Conservation (phyloP, 1,284 basidiomycete genomes). For the Lentinus polychrous region DNA sequence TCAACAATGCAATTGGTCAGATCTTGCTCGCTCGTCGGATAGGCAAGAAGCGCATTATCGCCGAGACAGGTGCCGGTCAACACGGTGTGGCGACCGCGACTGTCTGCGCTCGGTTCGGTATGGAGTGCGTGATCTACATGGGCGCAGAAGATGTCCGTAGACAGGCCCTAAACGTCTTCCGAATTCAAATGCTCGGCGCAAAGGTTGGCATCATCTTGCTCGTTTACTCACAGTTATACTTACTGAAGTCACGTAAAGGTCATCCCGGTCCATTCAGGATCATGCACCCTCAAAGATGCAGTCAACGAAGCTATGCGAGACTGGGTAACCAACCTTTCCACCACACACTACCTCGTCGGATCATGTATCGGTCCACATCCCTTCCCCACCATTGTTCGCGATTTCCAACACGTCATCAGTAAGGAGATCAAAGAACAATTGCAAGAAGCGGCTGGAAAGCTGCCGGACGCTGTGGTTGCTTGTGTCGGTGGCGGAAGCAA, state of each 20-base stretch:
- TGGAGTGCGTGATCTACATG: slow-evolving; percentile 98
- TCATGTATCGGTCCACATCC: slow-evolving; percentile 98
- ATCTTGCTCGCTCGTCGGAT: slow-evolving; percentile 88
- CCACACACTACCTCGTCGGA: slow-evolving; percentile 95
- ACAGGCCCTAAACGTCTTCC: slow-evolving; percentile 95
- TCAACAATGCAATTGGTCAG: slow-evolving; percentile 92
- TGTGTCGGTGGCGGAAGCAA: slow-evolving; percentile 98
- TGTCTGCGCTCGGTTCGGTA: slow-evolving; percentile 92
- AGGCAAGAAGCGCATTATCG: slow-evolving; percentile 96
- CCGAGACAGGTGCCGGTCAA: slow-evolving; percentile 98
- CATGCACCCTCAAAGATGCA: slow-evolving; percentile 95
- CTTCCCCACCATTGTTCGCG: slow-evolving; percentile 97
- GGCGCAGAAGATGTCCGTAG: slow-evolving; percentile 96
- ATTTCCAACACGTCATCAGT: slow-evolving; percentile 96
- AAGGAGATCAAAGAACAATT: slow-evolving; percentile 92
- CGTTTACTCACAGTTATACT: not conserved
- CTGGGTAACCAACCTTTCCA: slow-evolving; percentile 95
- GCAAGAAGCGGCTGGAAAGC: slow-evolving; percentile 66
- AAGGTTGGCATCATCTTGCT: slow-evolving; percentile 42
- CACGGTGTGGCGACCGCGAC: slow-evolving; percentile 99
- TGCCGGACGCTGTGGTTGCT: slow-evolving; percentile 93
- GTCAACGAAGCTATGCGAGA: slow-evolving; percentile 96
- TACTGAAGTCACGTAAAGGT: slow-evolving; percentile 43
- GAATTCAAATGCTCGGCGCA: slow-evolving; percentile 95
- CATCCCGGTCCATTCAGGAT: slow-evolving; percentile 90